Evolutionary conservation across 2,329 filamentous ascomycete species (phyloP).

Genomic region (Aspergillus felis): DNA sequence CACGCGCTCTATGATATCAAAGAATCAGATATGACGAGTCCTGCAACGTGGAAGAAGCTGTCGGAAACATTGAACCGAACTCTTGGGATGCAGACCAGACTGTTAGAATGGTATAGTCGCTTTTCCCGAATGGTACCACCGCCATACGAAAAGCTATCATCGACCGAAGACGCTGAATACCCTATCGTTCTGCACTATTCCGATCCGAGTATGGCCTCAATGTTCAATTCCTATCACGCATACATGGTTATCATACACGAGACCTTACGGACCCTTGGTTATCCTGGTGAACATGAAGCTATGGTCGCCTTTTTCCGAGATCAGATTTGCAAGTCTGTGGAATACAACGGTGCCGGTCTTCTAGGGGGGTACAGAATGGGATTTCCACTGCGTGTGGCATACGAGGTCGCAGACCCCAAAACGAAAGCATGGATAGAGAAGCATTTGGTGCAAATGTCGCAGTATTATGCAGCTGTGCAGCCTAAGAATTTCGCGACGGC

Average conservation of each 20-base stretch:
- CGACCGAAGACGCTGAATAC: conserved; percentile 15
- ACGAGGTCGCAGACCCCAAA: conserved; percentile 21
- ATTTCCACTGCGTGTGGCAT: conserved; percentile 23
- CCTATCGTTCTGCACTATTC: conserved; percentile 20
- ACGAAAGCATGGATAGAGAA: conserved; percentile 22
- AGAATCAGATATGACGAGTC: conserved; percentile 10
- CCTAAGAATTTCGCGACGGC: conserved; percentile 14
- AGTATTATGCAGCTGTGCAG: conserved; percentile 20
- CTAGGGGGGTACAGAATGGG: conserved; percentile 26
- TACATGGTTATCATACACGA: conserved; percentile 27
- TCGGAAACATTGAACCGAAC: conserved; percentile 14
- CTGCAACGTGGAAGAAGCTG: conserved; percentile 8
- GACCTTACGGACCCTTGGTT: conserved; percentile 16
- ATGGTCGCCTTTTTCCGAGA: conserved; percentile 23
- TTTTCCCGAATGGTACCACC: conserved; percentile 14
- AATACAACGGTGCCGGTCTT: conserved; percentile 21
- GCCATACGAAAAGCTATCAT: conserved; percentile 18
- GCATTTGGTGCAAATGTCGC: conserved; percentile 21
- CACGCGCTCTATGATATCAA: conserved; percentile 23
- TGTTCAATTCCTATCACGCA: conserved; percentile 24
- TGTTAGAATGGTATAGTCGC: conserved; percentile 19
- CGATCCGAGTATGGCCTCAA: conserved; percentile 17
- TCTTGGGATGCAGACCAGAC: conserved; percentile 18
- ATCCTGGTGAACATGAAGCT: conserved; percentile 20
- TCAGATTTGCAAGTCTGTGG: conserved; percentile 30